phyloP scores from a whole-genome alignment of 192 early-diverging fungal genomes.

The Podila verticillata region DNA sequence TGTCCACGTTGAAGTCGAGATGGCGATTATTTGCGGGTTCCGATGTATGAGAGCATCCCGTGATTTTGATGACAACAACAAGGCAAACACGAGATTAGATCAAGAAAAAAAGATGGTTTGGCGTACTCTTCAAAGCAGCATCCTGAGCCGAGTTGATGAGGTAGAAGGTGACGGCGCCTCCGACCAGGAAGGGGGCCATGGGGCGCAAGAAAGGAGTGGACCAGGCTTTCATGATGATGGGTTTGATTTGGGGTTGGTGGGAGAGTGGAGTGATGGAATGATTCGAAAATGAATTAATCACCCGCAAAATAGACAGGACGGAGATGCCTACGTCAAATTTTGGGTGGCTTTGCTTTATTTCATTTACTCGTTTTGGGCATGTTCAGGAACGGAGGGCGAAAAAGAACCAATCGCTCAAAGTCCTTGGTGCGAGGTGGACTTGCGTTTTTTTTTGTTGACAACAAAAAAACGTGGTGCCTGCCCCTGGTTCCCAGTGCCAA shows the following conservation, averaged over 20 bases:
- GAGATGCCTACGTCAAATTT: background rate
- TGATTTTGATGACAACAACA: background rate
- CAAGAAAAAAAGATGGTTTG: background rate
- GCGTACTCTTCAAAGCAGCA: constrained; percentile 60
- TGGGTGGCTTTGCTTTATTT: background rate
- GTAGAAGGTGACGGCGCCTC: constrained; percentile 60
- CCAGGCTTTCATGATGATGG: constrained; percentile 64
- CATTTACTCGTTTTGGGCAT: background rate
- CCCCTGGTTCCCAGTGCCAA: too few relatives aligned
- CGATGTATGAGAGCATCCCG: too few relatives aligned
- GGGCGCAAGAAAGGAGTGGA: constrained; percentile 65
- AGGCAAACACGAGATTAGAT: background rate
- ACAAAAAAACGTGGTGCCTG: too few relatives aligned
- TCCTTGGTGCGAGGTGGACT: too few relatives aligned
- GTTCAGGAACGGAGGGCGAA: background rate
- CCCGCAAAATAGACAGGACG: background rate
- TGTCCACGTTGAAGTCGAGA: too few relatives aligned
- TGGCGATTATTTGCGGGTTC: too few relatives aligned
- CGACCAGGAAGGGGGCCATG: constrained; percentile 61
- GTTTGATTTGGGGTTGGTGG: background rate
- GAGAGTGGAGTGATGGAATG: constrained; percentile 13
- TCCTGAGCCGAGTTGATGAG: constrained; percentile 57
- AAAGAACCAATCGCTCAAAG: too few relatives aligned
- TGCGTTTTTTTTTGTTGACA: too few relatives aligned
- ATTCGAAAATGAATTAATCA: background rate